Evolutionary conservation across 768 basidiomycete genomes (phyloP), one percentile per base, ranked within the genome.

Genomic region (Suillus fuscotomentosus): DNA sequence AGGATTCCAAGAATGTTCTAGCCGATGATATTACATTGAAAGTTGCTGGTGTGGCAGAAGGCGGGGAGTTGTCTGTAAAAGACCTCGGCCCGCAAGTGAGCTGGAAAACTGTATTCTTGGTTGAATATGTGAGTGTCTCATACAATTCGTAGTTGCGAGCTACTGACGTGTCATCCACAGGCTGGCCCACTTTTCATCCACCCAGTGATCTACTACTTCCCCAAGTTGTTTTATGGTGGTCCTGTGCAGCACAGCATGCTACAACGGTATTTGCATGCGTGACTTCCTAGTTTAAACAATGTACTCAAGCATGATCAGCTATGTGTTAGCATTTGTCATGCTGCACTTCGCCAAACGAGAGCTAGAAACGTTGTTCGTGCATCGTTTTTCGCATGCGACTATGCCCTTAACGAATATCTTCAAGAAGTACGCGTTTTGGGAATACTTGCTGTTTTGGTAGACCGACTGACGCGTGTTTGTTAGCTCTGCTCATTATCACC

Each of bases 381-480:
- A 99, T 75, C 91, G 93, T 13, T 99, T 98, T 83, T 98, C 95
- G 38, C 87, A 95, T 77, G 91, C 88, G 2, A 97, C 97, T 0
- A 97, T 99, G 92, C 97, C 97, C 2, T 77, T 89, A 64, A 71
- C 72, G 65, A 92, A 94, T 73, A 84, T 99, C 42, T 89, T 97
- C 81, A 91, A 89, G 75, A 99, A 99, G 97, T 97, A 62, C 36
- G 85, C 69, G n/a, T 11, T 15, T 61, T 20, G 3, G 9, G 54
- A 20, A 48, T 14, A 15, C 20, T 17, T 48, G 39, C 43, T 20
- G 17, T 15, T 24, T 6, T 50, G 14, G 20, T 24, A 13, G n/a
- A n/a, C 57, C 71, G 5, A 70, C 38, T 10, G 36, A 38, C 36
- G 24, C 24, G 6, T 41, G 50, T 47, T 42, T 47, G 38, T 9